Base-by-base conservation (phyloP, 1,284 basidiomycete genomes). In the Malassezia vespertilionis region DNA sequence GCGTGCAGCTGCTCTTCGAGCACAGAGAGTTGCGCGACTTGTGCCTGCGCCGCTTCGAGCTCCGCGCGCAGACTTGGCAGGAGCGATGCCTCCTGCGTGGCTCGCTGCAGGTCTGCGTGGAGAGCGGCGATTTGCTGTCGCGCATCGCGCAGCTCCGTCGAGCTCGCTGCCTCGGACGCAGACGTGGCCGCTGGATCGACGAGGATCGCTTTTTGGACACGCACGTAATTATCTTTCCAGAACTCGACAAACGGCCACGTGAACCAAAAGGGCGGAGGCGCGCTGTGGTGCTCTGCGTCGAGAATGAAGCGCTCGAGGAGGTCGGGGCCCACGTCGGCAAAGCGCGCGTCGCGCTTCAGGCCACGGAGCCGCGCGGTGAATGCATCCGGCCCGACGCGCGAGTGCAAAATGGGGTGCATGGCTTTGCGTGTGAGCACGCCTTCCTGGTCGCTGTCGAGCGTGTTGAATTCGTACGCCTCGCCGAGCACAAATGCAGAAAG, bases 241-340 rank as follows among this genome's bases (percentile, higher is more conserved):
- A 96, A 97, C 71, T 97, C 91, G n/a, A 95, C 82, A 73, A 96
- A 97, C 2, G 82, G 79, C 87, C 89, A 96, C 69, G 96, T 89
- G 67, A 97, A 86, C 91, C 90, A 97, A 26, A 95, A 75, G 68
- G 0, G 46, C 46, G 2, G 46, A 27, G 26, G 46, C 40, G 61
- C 22, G 39, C 54, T 41, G n/a, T 33, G 18, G 35, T 61, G 28
- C 33, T 54, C 53, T 14, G 57, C 62, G 15, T 53, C 28, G 2
- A 18, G n/a, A 22, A 54, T 34, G 9, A 61, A 40, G 12, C 40
- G 53, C 17, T 65, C 60, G 33, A 77, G 73, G 2, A 75, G 74
- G 24, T 93, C 88, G 0, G 91, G 90, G 0, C 83, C 83, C 33
- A 95, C 81, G 5, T 80, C 78, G 63, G 84, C 84, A 77, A 97